These are phyloP conservation scores for Candida sp. DNA, from an alignment of 1,139 yeast genomes.

Conservation along the genomic window DNA sequence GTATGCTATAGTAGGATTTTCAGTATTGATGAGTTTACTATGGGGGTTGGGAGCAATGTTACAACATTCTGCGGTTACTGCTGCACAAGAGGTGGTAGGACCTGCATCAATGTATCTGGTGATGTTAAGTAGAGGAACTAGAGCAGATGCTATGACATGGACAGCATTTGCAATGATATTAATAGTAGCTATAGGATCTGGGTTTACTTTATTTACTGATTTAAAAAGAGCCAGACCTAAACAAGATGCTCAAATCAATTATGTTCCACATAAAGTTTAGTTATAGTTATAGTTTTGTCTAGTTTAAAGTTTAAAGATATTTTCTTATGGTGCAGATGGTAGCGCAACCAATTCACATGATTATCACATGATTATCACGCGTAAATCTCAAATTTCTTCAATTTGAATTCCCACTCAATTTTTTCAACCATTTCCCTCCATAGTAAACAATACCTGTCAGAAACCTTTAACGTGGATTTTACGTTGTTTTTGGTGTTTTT, in stretches of 20 bases:
- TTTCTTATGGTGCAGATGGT: background rate
- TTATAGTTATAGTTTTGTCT: too few relatives aligned
- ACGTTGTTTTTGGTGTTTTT: background rate
- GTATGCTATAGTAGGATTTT: constrained; percentile 29
- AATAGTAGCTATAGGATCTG: constrained; percentile 17
- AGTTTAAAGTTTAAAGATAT: too few relatives aligned
- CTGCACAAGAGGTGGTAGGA: constrained; percentile 42
- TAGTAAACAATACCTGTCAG: background rate
- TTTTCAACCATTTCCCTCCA: background rate
- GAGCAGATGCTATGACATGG: constrained; percentile 66
- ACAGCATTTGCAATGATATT: constrained; percentile 48
- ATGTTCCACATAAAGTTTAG: background rate
- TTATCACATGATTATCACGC: constrained; percentile 8
- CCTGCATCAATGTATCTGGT: constrained; percentile 53
- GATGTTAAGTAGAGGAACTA: constrained; percentile 40
- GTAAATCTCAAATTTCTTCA: constrained; percentile 6
- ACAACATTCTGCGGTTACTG: constrained; percentile 55
- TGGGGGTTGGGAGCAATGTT: constrained; percentile 76
- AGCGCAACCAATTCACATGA: constrained; percentile 1
- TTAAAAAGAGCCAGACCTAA: background rate
- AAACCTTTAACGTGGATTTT: background rate
- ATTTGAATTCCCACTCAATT: constrained; percentile 7
- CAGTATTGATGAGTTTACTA: constrained; percentile 38
- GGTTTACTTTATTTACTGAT: constrained; percentile 7
- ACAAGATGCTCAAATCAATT: background rate